These are phyloP conservation scores for Myxozyma vanderwaltii DNA, from an alignment of 805 yeast species.

Conservation along the genomic window DNA sequence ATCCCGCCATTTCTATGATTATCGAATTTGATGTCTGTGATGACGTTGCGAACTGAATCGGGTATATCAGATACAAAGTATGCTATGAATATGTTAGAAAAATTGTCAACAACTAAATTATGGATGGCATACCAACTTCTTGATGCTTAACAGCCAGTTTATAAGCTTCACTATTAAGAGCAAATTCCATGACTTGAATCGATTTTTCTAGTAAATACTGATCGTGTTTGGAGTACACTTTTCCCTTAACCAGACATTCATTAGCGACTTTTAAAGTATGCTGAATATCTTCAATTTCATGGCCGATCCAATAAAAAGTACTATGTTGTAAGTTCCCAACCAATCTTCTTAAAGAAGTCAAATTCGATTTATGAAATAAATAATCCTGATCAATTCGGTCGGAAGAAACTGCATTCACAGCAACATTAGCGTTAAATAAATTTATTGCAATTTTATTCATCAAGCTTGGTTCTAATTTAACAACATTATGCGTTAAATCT, in stretches of 20 bases:
- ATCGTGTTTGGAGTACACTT: constrained; percentile 43
- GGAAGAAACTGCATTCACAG: constrained; percentile 73
- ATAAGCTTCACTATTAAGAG: constrained; percentile 59
- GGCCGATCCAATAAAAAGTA: constrained; percentile 77
- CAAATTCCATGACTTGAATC: constrained; percentile 50
- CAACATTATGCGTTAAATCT: constrained; percentile 58
- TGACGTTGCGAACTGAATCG: constrained; percentile 46
- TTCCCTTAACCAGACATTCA: constrained; percentile 45
- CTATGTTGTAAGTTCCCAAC: constrained; percentile 65
- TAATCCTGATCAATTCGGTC: constrained; percentile 67
- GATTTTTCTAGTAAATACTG: constrained; percentile 48
- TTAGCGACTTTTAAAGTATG: constrained; percentile 54
- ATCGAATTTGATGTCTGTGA: constrained; percentile 2
- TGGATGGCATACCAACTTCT: constrained; percentile 52
- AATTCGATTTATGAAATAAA: constrained; percentile 67
- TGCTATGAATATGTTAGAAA: not conserved
- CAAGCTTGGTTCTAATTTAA: constrained; percentile 61
- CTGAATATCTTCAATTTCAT: constrained; percentile 59
- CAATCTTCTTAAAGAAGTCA: constrained; percentile 56
- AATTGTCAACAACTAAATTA: not conserved
- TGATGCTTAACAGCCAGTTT: constrained; percentile 58
- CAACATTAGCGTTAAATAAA: constrained; percentile 65
- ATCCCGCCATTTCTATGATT: constrained; percentile 47
- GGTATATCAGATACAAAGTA: constrained; percentile 35
- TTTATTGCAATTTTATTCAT: constrained; percentile 65